Base-by-base conservation (phyloP, 495 filamentous ascomycete species). In the Annulohypoxylon moriforme region DNA sequence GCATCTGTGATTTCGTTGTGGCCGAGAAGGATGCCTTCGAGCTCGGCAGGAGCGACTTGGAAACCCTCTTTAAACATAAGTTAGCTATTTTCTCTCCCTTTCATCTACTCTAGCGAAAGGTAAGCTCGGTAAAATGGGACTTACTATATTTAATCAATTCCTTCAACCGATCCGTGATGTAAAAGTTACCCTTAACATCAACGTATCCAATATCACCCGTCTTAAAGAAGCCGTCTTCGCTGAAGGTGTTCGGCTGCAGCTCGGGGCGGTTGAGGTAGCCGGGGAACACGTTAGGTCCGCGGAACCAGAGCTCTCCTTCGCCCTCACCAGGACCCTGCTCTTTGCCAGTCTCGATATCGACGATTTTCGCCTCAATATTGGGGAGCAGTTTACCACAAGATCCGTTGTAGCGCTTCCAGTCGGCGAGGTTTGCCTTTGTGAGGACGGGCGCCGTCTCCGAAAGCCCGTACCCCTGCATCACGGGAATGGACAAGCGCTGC, bases 71-170 rank as follows among this genome's bases (percentile, higher is more conserved):
- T 34, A 3, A 2, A 8, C 27, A 0, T 18, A 4, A 25, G 55
- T 57, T 67, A 60, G 53, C 8, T 14, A 1, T 42, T 18, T 10
- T 42, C 36, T 27, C 34, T 52, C 9, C 3, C 3, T 13, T 25
- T 25, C 16, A 11, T 24, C 11, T 25, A 16, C 10, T n/a, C n/a
- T n/a, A n/a, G n/a, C n/a, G n/a, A 16, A 31, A 18, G 61, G n/a
- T 36, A 29, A 10, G 38, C 24, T 11, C 8, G 20, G 60, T 22
- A n/a, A n/a, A n/a, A n/a, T n/a, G n/a, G n/a, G n/a, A 13, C 76
- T 81, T 75, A 84, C 82, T 90, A 78, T 96, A 96, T 81, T 96
- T 96, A 81, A 97, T 96, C 47, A 97, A 81, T 78, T 97, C 93
- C 84, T 97, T 97, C 20, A 93, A 85, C n/a, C 93, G 90, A 72